These are phyloP conservation scores for Cyberlindnera maritima DNA, from an alignment of 805 yeast species.

Conservation along the genomic window DNA sequence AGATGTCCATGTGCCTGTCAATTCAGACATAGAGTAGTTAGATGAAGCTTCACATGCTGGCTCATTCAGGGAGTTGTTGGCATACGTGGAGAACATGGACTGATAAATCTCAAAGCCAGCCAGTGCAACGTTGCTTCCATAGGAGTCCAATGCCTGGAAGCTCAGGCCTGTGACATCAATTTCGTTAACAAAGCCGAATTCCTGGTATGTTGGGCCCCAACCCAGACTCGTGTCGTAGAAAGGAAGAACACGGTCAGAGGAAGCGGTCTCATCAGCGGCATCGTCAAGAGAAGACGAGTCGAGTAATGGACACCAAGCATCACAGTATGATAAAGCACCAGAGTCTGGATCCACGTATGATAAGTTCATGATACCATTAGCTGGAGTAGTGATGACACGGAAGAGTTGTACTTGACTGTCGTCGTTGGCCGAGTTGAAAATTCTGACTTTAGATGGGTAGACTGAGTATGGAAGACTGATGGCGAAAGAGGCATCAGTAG, in stretches of 20 bases:
- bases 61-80: constrained; percentile 69
- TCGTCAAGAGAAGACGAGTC: constrained; percentile 35
- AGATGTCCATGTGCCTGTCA: constrained; percentile 32
- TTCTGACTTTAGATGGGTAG: constrained; percentile 67
- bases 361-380: constrained; percentile 87
- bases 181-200: constrained; percentile 74
- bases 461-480: constrained; percentile 55
- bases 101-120: constrained; percentile 73
- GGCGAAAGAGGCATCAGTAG: constrained; percentile 61
- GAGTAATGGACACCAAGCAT: constrained; percentile 83
- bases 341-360: constrained; percentile 77
- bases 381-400: constrained; percentile 72
- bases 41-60: constrained; percentile 47
- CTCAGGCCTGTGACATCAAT: constrained; percentile 60
- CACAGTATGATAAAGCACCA: constrained; percentile 61
- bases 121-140: constrained; percentile 68
- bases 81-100: constrained; percentile 54
- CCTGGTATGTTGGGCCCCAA: constrained; percentile 56
- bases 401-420: constrained; percentile 53
- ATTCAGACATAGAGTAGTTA: constrained; percentile 28
- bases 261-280: constrained; percentile 9
- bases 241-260: constrained; percentile 10
- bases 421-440: constrained; percentile 56
- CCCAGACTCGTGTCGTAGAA: constrained; percentile 35
- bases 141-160: constrained; percentile 61